Evolutionary conservation across 1,284 basidiomycete species (phyloP), one percentile per base, ranked within the genome.

Genomic region (Cryptococcus sp.): DNA sequence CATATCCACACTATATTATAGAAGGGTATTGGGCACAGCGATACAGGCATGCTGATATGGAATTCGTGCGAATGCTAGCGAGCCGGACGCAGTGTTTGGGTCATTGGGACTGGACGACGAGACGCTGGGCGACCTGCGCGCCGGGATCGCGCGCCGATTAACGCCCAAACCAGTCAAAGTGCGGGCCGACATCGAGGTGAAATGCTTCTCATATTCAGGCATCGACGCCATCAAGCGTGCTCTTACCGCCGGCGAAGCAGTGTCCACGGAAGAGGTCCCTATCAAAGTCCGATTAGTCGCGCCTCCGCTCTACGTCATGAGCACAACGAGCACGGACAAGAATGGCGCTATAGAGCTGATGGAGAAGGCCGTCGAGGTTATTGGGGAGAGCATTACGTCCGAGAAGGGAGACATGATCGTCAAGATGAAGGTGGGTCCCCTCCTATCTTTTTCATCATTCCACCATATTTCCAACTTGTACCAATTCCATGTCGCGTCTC

Each of bases 101-200:
- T 83, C 85, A 0, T 82, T 98, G 42, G 77, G 84, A 35, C 82
- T 85, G 23, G 79, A 81, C 61, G 73, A 76, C 49, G 83, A 87
- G 13, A 88, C 89, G 13, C 81, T 88, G 50, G 79, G 82, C 25
- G 84, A 92, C 59, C 85, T 99, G 27, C 85, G 86, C 68, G 80
- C 85, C 61, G 97, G 93, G 50, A 97, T 99, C 73, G 93, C 94
- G 10, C 88, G 94, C 53, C 87, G 96, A 46, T 83, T 99, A 57
- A 99, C 95, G 1, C 96, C 95, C 15, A 96, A 99, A 79, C 94
- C 96, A 13, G 95, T 99, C 84, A 99, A 98, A 82, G 86, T 99
- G 55, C 92, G 95, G 73, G 93, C 96, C 20, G 96, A 99, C 80
- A 89, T 99, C 65, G 94, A 99, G 80, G 83, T 99, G 54, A 97